phyloP scores from a whole-genome alignment of 345 rosid species.

The Linum lewisii region DNA sequence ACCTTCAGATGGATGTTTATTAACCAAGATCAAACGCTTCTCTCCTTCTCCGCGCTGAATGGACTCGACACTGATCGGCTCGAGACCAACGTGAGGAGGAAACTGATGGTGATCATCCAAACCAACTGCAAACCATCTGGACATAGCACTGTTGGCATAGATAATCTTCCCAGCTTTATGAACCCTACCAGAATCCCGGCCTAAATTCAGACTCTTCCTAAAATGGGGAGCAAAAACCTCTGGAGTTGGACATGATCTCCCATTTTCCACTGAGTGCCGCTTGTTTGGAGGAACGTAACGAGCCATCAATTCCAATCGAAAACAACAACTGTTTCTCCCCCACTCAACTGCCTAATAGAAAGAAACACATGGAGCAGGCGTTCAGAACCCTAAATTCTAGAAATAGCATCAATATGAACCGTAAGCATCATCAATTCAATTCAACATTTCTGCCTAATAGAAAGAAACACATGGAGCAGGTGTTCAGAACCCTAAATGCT shows the following conservation, averaged over 20 bases:
- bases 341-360: too few relatives aligned
- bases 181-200: not conserved
- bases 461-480: too few relatives aligned
- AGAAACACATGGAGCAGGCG: too few relatives aligned
- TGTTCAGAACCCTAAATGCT: too few relatives aligned
- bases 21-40: constrained; percentile 16
- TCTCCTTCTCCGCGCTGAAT: constrained; percentile 11
- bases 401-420: not conserved
- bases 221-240: constrained; percentile 4
- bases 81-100: constrained; percentile 16
- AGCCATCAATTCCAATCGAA: not conserved
- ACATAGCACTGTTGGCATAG: constrained; percentile 14
- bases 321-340: not conserved
- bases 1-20: constrained; percentile 12
- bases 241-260: constrained; percentile 9
- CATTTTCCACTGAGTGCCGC: constrained; percentile 11
- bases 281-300: constrained; percentile 16
- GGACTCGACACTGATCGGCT: constrained; percentile 9
- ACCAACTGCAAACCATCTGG: constrained; percentile 18
- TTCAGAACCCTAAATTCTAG: too few relatives aligned
- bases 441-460: not conserved
- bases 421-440: not conserved
- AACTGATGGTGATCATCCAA: constrained; percentile 8
- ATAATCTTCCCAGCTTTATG: constrained; percentile 6
- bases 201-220: not conserved